A percentile compares a stretch with the other conserved stretches of the same genome.
phyloP scores from a whole-genome alignment of 768 basidiomycete species.

The Xerocomellus intermedius region DNA sequence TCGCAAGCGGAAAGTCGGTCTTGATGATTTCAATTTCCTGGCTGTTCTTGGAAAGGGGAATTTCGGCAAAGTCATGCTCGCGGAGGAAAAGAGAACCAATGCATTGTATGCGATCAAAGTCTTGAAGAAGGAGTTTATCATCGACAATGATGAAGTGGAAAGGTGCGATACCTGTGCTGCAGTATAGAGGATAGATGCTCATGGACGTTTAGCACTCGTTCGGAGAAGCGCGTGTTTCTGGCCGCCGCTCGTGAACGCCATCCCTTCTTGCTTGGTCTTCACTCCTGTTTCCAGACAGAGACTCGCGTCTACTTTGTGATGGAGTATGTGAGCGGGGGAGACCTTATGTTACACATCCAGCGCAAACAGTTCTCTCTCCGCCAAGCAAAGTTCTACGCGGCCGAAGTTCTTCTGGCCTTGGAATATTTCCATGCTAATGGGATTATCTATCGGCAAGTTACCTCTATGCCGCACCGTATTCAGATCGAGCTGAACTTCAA shows the following conservation, averaged over 20 bases:
- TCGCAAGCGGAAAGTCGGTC: constrained; percentile 82
- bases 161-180: constrained; percentile 53
- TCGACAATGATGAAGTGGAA: constrained; percentile 99
- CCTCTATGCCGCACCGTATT: not conserved
- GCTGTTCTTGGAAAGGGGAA: constrained; percentile 99
- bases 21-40: constrained; percentile 99
- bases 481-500: not conserved
- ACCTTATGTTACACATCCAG: constrained; percentile 99
- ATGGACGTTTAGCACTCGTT: constrained; percentile 72
- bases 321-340: constrained; percentile 99
- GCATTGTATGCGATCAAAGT: constrained; percentile 98
- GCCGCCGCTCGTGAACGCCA: constrained; percentile 96
- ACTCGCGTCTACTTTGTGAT: constrained; percentile 99
- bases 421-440: constrained; percentile 99
- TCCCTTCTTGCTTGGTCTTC: constrained; percentile 93
- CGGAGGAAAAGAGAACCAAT: constrained; percentile 93
- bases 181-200: not conserved
- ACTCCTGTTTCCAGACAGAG: constrained; percentile 99
- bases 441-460: constrained; percentile 91
- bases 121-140: constrained; percentile 99
- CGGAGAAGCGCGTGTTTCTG: constrained; percentile 97
- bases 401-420: constrained; percentile 90
- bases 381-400: constrained; percentile 98
- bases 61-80: constrained; percentile 99
- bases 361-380: constrained; percentile 98